A percentile compares a stretch with the other conserved stretches of the same genome.
Conservation (phyloP, 495 filamentous ascomycete species). For the Trichocladium uniseriatum region DNA sequence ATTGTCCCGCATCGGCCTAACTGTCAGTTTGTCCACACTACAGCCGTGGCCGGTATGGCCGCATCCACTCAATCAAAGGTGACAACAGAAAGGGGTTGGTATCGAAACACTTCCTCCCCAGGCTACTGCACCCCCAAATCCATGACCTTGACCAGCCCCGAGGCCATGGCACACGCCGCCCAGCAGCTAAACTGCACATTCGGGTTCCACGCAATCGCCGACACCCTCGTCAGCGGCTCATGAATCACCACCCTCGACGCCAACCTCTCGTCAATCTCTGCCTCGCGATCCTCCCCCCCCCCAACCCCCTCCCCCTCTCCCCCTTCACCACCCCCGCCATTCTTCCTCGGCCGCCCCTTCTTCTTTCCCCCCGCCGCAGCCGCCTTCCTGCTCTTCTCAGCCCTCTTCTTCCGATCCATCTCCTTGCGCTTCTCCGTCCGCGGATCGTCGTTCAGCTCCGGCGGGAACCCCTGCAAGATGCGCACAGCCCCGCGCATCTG, state of each 20-base stretch:
- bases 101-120: too few relatives aligned
- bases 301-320: too few relatives aligned
- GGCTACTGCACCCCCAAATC: slow-evolving; percentile 33
- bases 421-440: slow-evolving; percentile 55
- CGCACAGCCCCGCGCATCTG: slow-evolving; percentile 25
- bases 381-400: slow-evolving; percentile 50
- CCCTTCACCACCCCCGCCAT: slow-evolving; percentile 13
- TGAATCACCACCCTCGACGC: slow-evolving; percentile 33
- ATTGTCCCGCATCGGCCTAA: too few relatives aligned
- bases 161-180: slow-evolving; percentile 45
- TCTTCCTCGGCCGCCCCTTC: slow-evolving; percentile 32
- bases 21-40: too few relatives aligned
- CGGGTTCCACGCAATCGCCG: slow-evolving; percentile 39
- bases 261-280: slow-evolving; percentile 22
- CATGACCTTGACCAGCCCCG: slow-evolving; percentile 38
- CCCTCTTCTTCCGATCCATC: slow-evolving; percentile 42
- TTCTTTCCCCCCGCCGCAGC: slow-evolving; percentile 31
- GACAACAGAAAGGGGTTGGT: too few relatives aligned
- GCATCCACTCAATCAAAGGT: too few relatives aligned
- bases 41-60: too few relatives aligned
- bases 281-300: slow-evolving; percentile 19
- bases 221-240: slow-evolving; percentile 38
- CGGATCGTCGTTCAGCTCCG: slow-evolving; percentile 55
- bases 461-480: slow-evolving; percentile 35
- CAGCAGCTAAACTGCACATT: slow-evolving; percentile 41